Percentiles rank a stretch among this genome's conserved stretches.
Evolutionary conservation across 2,329 filamentous ascomycete species (phyloP).

Genomic region (Chaetothyriales sp.): DNA sequence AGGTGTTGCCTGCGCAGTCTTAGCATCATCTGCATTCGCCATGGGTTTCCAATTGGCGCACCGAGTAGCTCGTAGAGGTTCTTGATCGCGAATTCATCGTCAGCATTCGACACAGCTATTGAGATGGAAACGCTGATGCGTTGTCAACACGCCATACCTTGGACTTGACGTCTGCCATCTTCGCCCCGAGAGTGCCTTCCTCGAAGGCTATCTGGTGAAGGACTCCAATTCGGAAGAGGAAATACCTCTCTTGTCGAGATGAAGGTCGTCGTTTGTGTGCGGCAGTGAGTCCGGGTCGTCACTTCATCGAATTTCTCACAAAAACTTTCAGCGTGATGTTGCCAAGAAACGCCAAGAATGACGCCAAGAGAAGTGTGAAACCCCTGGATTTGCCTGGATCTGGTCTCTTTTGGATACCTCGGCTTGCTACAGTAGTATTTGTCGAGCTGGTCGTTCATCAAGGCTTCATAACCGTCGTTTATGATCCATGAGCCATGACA

Average conservation of each 20-base stretch:
- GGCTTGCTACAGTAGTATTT: not conserved
- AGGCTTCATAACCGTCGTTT: not conserved
- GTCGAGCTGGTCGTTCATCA: not conserved
- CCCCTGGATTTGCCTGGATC: not conserved
- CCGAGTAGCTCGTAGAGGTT: slow-evolving; percentile 98
- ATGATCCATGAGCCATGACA: not conserved
- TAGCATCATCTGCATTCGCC: slow-evolving; percentile 11
- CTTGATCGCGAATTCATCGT: slow-evolving; percentile 33
- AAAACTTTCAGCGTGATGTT: not conserved
- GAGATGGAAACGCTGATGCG: slow-evolving; percentile 1
- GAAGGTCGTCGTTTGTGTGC: not conserved
- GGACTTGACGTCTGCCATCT: slow-evolving; percentile 38
- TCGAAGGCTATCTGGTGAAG: slow-evolving; percentile 34
- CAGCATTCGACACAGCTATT: slow-evolving; percentile 6
- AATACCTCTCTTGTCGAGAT: slow-evolving; percentile 7
- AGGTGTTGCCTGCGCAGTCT: slow-evolving; percentile 45
- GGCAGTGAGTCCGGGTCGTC: not conserved
- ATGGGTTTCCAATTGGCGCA: slow-evolving; percentile 34
- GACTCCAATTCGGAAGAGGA: slow-evolving; percentile 27
- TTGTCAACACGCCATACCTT: slow-evolving; percentile 28
- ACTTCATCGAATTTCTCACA: not conserved
- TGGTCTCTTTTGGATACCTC: not conserved
- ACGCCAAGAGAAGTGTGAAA: not conserved
- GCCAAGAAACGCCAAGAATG: not conserved
- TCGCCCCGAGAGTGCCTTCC: slow-evolving; percentile 35